Conservation (phyloP, 23 red algal species). For the Gracilaria domingensis region DNA sequence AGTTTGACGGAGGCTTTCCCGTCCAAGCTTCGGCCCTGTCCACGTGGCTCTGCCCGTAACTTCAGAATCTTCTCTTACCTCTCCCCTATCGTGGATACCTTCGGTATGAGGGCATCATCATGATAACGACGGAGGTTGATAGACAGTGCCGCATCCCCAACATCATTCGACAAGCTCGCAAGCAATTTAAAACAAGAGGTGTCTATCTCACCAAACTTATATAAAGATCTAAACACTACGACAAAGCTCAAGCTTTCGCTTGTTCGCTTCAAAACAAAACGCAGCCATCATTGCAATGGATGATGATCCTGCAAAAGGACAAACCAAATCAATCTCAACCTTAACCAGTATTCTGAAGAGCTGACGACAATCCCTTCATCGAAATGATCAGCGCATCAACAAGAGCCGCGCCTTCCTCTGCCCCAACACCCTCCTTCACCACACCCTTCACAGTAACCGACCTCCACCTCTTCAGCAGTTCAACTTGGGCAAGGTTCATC, state of each 20-base stretch:
- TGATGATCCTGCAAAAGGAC: background rate
- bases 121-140: too few relatives aligned
- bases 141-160: too few relatives aligned
- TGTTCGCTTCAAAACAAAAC: too few relatives aligned
- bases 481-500: conserved; percentile 96
- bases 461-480: conserved; percentile 78
- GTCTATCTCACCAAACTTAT: too few relatives aligned
- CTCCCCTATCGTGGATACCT: too few relatives aligned
- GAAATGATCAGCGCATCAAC: conserved; percentile 93
- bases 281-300: background rate
- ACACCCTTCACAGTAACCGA: conserved; percentile 62
- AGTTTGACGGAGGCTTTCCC: background rate
- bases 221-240: too few relatives aligned
- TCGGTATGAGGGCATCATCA: too few relatives aligned
- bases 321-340: background rate
- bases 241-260: too few relatives aligned
- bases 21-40: background rate
- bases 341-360: conserved; percentile 96
- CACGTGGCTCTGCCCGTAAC: background rate
- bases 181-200: too few relatives aligned
- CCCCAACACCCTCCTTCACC: conserved; percentile 45
- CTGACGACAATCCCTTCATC: conserved; percentile 92
- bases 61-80: too few relatives aligned
- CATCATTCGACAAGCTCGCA: too few relatives aligned
- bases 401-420: conserved; percentile 34